Evolutionary conservation across 768 basidiomycete genomes (phyloP).

Genomic region (Serendipita sp.): DNA sequence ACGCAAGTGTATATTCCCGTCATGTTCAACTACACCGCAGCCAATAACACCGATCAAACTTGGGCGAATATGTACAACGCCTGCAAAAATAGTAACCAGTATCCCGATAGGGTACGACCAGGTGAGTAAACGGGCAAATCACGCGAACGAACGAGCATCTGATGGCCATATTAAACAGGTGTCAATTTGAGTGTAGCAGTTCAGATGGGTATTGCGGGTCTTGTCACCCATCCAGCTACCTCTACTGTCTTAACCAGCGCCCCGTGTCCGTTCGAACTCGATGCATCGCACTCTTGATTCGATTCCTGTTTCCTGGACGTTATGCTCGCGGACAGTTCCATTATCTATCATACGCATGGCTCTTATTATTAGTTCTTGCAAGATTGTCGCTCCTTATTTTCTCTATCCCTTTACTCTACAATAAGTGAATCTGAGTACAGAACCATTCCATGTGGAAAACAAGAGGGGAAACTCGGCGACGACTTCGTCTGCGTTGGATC

Average conservation of each 20-base stretch:
- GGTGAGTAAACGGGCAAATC: slow-evolving; percentile 27
- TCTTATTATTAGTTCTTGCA: background rate
- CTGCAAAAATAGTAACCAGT: slow-evolving; percentile 45
- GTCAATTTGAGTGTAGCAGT: slow-evolving; percentile 52
- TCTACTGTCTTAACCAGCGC: slow-evolving; percentile 45
- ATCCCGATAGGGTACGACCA: slow-evolving; percentile 34
- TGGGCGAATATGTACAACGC: slow-evolving; percentile 67
- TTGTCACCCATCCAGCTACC: slow-evolving; percentile 34
- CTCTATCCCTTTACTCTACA: no score
- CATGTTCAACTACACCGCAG: slow-evolving; percentile 66
- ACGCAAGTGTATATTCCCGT: slow-evolving; percentile 57
- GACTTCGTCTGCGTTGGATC: no score
- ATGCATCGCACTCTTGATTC: slow-evolving; percentile 14
- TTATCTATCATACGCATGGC: background rate
- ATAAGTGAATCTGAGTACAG: no score
- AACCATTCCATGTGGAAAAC: no score
- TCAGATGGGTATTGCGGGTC: slow-evolving; percentile 52
- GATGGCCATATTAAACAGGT: slow-evolving; percentile 15
- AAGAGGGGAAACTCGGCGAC: no score
- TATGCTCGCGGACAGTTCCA: background rate
- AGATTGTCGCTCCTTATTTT: background rate
- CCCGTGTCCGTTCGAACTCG: slow-evolving; percentile 52
- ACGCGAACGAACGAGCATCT: slow-evolving; percentile 8
- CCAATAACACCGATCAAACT: slow-evolving; percentile 67
- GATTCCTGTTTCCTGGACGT: background rate